Base-by-base conservation (phyloP, 2,329 filamentous ascomycete species). In the Ramularia endophylla region DNA sequence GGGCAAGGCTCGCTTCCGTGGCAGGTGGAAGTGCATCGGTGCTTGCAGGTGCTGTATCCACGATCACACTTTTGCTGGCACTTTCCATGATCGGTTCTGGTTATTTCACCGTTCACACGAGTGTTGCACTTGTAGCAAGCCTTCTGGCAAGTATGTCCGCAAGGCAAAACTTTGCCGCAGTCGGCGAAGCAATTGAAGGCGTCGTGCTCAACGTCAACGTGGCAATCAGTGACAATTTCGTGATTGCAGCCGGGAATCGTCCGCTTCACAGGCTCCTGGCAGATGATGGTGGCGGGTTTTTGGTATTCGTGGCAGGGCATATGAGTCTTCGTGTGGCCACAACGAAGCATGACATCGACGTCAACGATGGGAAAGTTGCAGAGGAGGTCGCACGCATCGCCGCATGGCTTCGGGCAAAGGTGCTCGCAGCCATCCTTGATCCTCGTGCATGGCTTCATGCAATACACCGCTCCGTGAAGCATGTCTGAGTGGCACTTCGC, bases 121-220 rank as follows among this genome's bases (percentile, higher is more conserved):
- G 37, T 52, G 3, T 65, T 68, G 58, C 81, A 86, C 0, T 47
- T 40, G 5, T 44, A 58, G 53, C 81, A 85, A 6, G 25, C 28
- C 2, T 62, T 64, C 4, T 52, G 64, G 57, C 81, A 85, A 1
- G 41, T 42, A 53, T 86, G 81, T 0, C 82, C 79, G 51, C 83
- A 87, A 0, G 58, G 19, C 1, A 78, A 64, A 0, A 55, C 30
- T 0, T 50, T 47, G 1, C 58, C 63, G 49, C 83, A 87, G 1
- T 47, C 37, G 1, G 58, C 61, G 0, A 34, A 40, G 53, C 83
- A 87, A 1, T 30, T 45, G 54, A 72, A 82, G 0, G 35, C 17
- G 0, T 55, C 18, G 0, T 45, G 32, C 0, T 51, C 46, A 6
- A 80, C 69, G 37, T 81, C 65, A 3, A 60, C 32, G 13, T 61